Evolutionary conservation across 2,329 filamentous ascomycete genomes (phyloP), one percentile per base, ranked within the genome.

Genomic region (Pyricularia sp.): DNA sequence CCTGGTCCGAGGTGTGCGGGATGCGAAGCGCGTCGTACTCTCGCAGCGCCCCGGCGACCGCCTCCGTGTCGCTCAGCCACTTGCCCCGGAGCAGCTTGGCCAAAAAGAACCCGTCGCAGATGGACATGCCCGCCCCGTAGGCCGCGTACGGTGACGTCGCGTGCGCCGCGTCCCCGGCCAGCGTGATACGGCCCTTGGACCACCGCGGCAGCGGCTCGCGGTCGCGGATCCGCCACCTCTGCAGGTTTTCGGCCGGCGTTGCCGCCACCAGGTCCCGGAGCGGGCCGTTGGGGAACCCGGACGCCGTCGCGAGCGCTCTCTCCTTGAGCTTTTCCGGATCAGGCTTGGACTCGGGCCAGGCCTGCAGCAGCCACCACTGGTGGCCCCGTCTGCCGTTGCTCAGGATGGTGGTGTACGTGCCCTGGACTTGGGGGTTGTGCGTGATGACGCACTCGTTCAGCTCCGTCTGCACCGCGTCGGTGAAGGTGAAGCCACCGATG

Each of bases 121-220:
- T 59, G 11, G 55, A 23, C 55, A 59, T 59, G n/a, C 55, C 55
- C 4, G 55, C 55, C n/a, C 55, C 55, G 55, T 59, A 59, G 55
- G 55, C 55, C n/a, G 55, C 55, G 25, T 59, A 59, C 2, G 55
- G 55, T 3, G 55, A 59, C n/a, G 55, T 87, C n/a, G 84, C 81
- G 74, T 87, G 85, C 0, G 84, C 84, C 1, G 84, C 81, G 73
- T 87, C 85, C 3, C 85, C 85, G 4, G 81, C 77, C 1, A 87
- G 74, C 1, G 83, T 83, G 3, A 83, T 79, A 0, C 78, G 76
- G 3, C 83, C 83, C 25, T 26, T 25, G 1, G 55, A 23, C 55
- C 55, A 59, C n/a, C 7, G n/a, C n/a, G 6, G 7, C n/a, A 59
- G 11, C n/a, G 55, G 55, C 55, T 23, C 55, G 20, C 55, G 55